Base-by-base conservation (phyloP, 805 yeast genomes). In the Yarrowia porcina region DNA sequence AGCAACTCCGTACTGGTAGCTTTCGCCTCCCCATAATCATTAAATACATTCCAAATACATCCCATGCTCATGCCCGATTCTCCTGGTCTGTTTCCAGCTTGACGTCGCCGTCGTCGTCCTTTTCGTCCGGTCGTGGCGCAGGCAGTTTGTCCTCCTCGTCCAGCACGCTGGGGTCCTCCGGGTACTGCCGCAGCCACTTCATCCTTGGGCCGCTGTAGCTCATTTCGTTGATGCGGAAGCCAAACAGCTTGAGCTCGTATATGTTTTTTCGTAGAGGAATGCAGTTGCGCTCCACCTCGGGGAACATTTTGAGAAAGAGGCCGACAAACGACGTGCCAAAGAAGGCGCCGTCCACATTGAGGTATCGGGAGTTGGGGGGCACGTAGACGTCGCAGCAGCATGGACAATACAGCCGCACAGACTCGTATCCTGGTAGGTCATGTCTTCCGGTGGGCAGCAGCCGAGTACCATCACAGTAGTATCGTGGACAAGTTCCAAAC, bases 281-380 rank as follows among this genome's bases (percentile, higher is more conserved):
- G 67, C 90, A 86, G 70, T 88, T 90, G 69, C 83, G 83, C 71
- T 88, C 96, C 57, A 91, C 83, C 67, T 90, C 97, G n/a, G 94
- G 90, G 76, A 87, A 91, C 82, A 89, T 88, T 72, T 91, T 89
- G 65, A 94, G 83, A 69, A 94, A 88, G 68, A 94, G 81, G 1
- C 97, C 97, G 0, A 97, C 94, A 76, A 94, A 94, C 35, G 96
- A 86, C 0, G 98, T 90, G 5, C 99, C 98, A 77, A 96, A 94
- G 70, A 88, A 94, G 0, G 98, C 97, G 5, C 99, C 99, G 74
- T 94, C 99, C 44, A 94, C 83, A 71, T 90, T 89, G 64, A 89
- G 77, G 74, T 89, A 92, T 66, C 96, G 80, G n/a, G 92, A 85
- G 63, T 91, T 86, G 63, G 87, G 84, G 1, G 98, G 98, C 57